Base-by-base conservation (phyloP, 371 early-diverging fungal genomes). In the Haplosporangium sp. region DNA sequence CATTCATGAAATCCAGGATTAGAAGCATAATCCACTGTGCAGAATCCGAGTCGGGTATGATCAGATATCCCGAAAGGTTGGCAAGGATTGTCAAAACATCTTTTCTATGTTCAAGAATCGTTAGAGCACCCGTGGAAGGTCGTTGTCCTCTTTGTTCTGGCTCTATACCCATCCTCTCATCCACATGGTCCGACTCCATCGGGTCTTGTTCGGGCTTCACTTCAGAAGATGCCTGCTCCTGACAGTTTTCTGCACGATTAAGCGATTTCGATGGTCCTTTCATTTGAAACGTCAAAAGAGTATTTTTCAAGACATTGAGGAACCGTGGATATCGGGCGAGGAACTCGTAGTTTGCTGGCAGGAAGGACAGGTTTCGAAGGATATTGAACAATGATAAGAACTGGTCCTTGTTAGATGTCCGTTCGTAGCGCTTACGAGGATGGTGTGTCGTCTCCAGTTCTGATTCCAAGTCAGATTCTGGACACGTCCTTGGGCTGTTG, bases 361-460 rank as follows among this genome's bases (percentile, higher is more conserved):
- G 83, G 74, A 92, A 92, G 7, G 93, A 90, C 53, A 92, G 65
- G 59, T 92, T 92, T 35, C 91, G 87, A 34, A 92, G 74, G 44
- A 89, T 84, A 63, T 89, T 89, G 59, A 88, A 81, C 20, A 81
- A 37, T 8, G 81, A 67, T 58, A 81, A 37, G 57, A 81, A 81
- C 55, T 65, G 81, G 35, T 81, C 81, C 47, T 74, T 74, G 66
- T 50, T 65, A 20, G 71, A 67, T 6, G 66, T 48, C 81, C 81
- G 72, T 44, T 74, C 72, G 20, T 55, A 34, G 19, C 27, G 20
- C 5, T 4, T 55, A 6, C 34, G 55, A 15, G 52, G 2, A n/a
- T 52, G 52, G 27, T 7, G 20, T 2, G 55, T 5, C 10, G 27
- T 3, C 34, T 50, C 53, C 11, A 42, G 11, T 27, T 74, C 64